phyloP scores from a whole-genome alignment of 139 green algal species.

The Tetradesmus obliquus region DNA sequence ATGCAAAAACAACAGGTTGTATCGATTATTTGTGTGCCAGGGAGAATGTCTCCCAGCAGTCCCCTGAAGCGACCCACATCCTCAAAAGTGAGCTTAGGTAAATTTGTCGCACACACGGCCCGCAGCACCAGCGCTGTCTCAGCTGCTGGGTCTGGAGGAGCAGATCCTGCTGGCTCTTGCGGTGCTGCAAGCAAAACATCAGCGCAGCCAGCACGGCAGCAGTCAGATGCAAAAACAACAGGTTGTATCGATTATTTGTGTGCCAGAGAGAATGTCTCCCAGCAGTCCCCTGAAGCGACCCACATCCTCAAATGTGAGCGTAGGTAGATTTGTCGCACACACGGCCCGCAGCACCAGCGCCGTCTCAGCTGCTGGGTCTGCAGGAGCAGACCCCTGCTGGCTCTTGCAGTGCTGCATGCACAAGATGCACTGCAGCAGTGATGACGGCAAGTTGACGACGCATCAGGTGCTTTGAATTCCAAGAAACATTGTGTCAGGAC shows the following conservation, averaged over 20 bases:
- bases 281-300: constrained; percentile 60
- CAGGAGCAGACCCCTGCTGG: background rate
- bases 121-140: constrained; percentile 77
- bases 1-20: background rate
- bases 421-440: background rate
- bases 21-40: constrained; percentile 60
- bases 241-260: constrained; percentile 55
- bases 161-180: background rate
- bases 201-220: background rate
- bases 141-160: background rate
- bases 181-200: background rate
- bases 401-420: constrained; percentile 4
- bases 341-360: constrained; percentile 78
- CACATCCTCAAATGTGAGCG: constrained; percentile 79
- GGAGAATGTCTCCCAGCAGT: constrained; percentile 68
- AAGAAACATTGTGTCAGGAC: no score
- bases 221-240: background rate
- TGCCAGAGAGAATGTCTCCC: constrained; percentile 64
- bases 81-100: constrained; percentile 81
- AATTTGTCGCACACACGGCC: constrained; percentile 78
- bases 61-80: constrained; percentile 65
- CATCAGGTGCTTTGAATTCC: no score
- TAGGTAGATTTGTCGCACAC: constrained; percentile 80
- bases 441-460: no score
- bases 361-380: constrained; percentile 54